Evolutionary conservation across 495 filamentous ascomycete species (phyloP).

Genomic region (Podospora bellae-mahoneyi): DNA sequence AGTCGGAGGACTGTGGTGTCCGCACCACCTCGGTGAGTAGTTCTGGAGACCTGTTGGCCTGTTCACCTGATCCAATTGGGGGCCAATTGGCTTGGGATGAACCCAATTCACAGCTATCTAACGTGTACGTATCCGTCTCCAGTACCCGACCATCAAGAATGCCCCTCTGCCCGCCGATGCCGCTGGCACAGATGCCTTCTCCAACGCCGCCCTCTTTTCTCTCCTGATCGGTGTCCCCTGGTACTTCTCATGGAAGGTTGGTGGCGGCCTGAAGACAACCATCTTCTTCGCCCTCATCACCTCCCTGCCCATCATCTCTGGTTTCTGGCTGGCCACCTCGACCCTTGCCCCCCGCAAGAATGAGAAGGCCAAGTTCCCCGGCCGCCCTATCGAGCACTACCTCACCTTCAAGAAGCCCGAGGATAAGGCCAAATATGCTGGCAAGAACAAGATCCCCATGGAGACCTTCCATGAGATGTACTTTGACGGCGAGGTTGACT

Average conservation of each 20-base stretch:
- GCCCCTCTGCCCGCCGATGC: constrained; percentile 76
- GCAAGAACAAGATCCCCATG: constrained; percentile 77
- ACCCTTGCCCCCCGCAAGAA: constrained; percentile 67
- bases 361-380: constrained; percentile 72
- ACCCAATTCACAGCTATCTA: constrained; percentile 7
- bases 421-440: constrained; percentile 69
- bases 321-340: constrained; percentile 68
- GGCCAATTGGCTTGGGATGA: neutral
- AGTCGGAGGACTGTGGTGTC: constrained; percentile 68
- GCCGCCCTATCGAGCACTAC: constrained; percentile 79
- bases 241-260: constrained; percentile 64
- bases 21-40: constrained; percentile 66
- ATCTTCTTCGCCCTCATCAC: constrained; percentile 67
- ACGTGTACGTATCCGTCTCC: constrained; percentile 7
- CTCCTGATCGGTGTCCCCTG: constrained; percentile 59
- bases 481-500: constrained; percentile 79
- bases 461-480: constrained; percentile 89
- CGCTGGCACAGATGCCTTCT: constrained; percentile 66
- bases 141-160: constrained; percentile 80
- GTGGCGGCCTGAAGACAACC: constrained; percentile 67
- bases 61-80: constrained; percentile 2
- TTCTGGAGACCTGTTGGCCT: constrained; percentile 14
- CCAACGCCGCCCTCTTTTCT: constrained; percentile 58
- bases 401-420: constrained; percentile 75
- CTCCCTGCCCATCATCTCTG: constrained; percentile 62